A percentile compares a stretch with the other conserved stretches of the same genome.
Evolutionary conservation across 2,329 filamentous ascomycete genomes (phyloP).

Genomic region (Clonostachys rosea): DNA sequence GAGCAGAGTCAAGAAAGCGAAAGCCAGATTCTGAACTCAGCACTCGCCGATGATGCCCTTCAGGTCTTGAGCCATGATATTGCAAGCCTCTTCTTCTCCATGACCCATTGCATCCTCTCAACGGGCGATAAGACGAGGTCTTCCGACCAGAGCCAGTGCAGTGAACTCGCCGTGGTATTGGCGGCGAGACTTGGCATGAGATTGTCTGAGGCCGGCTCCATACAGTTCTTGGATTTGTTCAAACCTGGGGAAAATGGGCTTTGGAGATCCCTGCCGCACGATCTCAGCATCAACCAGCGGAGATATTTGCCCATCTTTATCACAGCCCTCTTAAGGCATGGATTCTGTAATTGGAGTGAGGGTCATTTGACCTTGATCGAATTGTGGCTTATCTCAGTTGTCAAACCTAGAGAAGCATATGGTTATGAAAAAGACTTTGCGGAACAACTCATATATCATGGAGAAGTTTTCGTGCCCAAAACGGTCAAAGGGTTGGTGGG

Average conservation of each 20-base stretch:
- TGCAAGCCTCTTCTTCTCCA: conserved; percentile 38
- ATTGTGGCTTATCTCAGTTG: conserved; percentile 47
- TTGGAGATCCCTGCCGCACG: conserved; percentile 36
- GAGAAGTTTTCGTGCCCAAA: conserved; percentile 36
- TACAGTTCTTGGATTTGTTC: conserved; percentile 40
- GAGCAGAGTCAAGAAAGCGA: conserved; percentile 31
- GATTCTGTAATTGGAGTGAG: conserved; percentile 32
- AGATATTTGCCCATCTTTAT: conserved; percentile 46
- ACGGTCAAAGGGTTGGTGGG: conserved; percentile 26
- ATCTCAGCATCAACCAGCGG: conserved; percentile 33
- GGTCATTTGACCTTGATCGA: conserved; percentile 38
- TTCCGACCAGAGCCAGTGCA: conserved; percentile 21
- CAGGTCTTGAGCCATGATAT: conserved; percentile 43
- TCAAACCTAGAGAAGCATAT: conserved; percentile 40
- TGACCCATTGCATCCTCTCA: conserved; percentile 33
- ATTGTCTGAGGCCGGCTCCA: conserved; percentile 37
- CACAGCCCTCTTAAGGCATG: conserved; percentile 38
- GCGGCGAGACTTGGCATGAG: conserved; percentile 39
- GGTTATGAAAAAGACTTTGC: conserved; percentile 46
- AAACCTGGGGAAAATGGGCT: conserved; percentile 40
- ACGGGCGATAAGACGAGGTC: conserved; percentile 1
- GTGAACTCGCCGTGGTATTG: conserved; percentile 38
- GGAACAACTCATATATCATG: conserved; percentile 33
- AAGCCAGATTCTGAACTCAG: conserved; percentile 29
- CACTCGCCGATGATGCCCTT: conserved; percentile 39